These are phyloP conservation scores for Termitomyces sp. DNA, from an alignment of 768 basidiomycete species.

Conservation along the genomic window DNA sequence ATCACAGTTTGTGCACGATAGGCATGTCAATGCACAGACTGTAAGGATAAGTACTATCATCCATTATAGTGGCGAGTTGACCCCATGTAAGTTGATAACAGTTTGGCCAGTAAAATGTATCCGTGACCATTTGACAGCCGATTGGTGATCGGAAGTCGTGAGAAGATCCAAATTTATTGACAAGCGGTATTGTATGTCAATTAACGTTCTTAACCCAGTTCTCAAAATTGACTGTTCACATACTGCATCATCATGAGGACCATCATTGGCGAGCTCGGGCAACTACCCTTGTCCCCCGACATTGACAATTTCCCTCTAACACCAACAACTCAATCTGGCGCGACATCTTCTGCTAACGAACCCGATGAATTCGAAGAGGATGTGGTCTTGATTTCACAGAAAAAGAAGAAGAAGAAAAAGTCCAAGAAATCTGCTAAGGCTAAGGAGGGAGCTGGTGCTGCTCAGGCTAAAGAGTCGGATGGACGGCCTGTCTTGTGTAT, in stretches of 20 bases:
- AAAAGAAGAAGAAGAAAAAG: slow-evolving; percentile 73
- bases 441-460: slow-evolving; percentile 31
- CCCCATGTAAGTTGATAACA: too few species aligned
- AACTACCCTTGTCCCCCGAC: slow-evolving; percentile 6
- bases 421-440: slow-evolving; percentile 50
- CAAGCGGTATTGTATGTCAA: neutral
- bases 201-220: neutral
- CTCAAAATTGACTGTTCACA: neutral
- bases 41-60: too few species aligned
- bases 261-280: neutral
- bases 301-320: slow-evolving; percentile 10
- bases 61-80: too few species aligned
- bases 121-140: too few species aligned
- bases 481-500: slow-evolving; percentile 73
- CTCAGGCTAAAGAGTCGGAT: slow-evolving; percentile 33
- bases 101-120: too few species aligned
- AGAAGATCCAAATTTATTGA: slow-evolving; percentile 11
- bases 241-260: neutral
- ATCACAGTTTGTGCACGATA: too few species aligned
- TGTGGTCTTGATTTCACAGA: slow-evolving; percentile 27
- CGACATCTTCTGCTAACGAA: slow-evolving; percentile 24
- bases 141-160: slow-evolving; percentile 6
- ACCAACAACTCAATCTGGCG: slow-evolving; percentile 20
- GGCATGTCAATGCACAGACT: too few species aligned
- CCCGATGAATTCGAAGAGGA: slow-evolving; percentile 21